A percentile compares a stretch with the other conserved stretches of the same genome.
Evolutionary conservation across 176 grass and related monocot species (phyloP).

Genomic region (Oryza glaberrima): DNA sequence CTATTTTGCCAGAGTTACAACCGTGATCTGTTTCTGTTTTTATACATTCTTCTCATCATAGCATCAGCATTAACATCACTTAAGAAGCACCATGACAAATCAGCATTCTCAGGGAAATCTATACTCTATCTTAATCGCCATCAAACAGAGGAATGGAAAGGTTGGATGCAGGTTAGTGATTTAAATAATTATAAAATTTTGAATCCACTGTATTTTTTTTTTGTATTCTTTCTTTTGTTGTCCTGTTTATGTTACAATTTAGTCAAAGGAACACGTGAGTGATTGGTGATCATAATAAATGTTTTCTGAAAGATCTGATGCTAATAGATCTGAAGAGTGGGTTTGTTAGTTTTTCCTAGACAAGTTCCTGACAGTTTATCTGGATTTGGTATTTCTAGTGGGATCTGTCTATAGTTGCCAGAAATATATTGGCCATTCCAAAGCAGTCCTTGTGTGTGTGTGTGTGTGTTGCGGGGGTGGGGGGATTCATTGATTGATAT

Average conservation of each 20-base stretch:
- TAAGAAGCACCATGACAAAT: conserved; percentile 80
- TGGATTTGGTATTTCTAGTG: neutral
- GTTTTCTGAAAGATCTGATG: neutral
- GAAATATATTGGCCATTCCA: neutral
- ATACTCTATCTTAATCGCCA: conserved; percentile 81
- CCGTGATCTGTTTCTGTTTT: conserved; percentile 88
- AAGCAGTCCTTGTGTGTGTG: neutral
- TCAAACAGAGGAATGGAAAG: conserved; percentile 95
- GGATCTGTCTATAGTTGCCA: neutral
- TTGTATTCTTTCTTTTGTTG: neutral
- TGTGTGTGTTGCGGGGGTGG: neutral
- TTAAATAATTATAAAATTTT: neutral
- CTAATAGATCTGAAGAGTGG: neutral
- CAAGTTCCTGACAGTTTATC: neutral
- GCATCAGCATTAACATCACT: conserved; percentile 70
- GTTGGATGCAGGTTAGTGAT: conserved; percentile 87
- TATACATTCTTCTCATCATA: conserved; percentile 86
- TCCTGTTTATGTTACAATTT: neutral
- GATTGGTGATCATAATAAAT: neutral
- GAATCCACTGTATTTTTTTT: neutral
- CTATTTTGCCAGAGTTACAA: conserved; percentile 71
- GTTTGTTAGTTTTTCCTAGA: neutral
- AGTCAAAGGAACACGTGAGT: neutral
- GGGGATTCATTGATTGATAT: neutral
- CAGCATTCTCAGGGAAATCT: conserved; percentile 69